These are phyloP conservation scores for Boechera stricta DNA, from an alignment of 345 rosid species.

Conservation along the genomic window DNA sequence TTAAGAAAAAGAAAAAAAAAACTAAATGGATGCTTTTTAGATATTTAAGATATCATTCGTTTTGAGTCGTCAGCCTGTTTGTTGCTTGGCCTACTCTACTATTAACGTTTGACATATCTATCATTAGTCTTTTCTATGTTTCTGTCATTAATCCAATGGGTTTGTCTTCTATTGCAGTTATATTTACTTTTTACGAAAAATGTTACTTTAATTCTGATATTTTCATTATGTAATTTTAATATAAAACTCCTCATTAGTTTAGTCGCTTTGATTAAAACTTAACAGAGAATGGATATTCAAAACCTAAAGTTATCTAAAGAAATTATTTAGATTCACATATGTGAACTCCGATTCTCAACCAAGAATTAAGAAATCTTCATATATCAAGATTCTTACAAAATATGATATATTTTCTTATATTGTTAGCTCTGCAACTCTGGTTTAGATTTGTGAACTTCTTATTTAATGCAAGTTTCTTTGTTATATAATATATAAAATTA, in stretches of 20 bases:
- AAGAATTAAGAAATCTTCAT: too few relatives aligned
- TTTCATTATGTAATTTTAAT: background rate
- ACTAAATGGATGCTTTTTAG: background rate
- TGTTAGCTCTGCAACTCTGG: too few relatives aligned
- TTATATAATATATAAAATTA: too few relatives aligned
- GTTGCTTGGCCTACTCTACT: constrained; percentile 1
- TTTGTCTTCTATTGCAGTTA: constrained; percentile 16
- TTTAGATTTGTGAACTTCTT: too few relatives aligned
- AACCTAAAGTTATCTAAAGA: too few relatives aligned
- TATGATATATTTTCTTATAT: too few relatives aligned
- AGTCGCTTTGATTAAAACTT: background rate
- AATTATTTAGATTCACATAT: background rate
- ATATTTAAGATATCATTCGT: background rate
- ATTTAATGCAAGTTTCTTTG: too few relatives aligned
- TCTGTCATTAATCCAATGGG: background rate
- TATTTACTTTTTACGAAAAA: background rate
- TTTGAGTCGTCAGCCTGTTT: background rate
- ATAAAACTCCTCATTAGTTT: too few relatives aligned
- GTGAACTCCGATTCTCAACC: too few relatives aligned
- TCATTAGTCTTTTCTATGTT: constrained; percentile 13
- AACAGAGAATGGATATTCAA: background rate
- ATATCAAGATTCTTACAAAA: too few relatives aligned
- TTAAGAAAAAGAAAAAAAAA: background rate
- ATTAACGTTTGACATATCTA: background rate
- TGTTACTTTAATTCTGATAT: background rate